Conservation (phyloP, 805 yeast species). For the Lipomyces oligophaga region DNA sequence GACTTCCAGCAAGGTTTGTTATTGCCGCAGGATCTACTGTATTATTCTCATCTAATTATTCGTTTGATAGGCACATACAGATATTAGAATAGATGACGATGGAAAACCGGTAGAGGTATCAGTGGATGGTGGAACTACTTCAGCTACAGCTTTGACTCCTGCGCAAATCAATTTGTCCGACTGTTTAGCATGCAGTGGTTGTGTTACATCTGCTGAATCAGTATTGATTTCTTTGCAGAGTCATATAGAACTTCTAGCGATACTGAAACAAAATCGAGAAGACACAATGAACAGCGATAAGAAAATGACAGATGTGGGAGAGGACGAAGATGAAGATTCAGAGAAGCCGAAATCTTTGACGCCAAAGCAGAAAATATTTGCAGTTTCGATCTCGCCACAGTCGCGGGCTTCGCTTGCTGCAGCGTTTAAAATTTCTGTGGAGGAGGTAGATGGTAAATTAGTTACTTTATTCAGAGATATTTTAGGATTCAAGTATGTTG, state of each 20-base stretch:
- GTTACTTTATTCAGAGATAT: conserved; percentile 53
- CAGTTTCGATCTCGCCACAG: conserved; percentile 81
- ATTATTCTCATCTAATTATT: neutral
- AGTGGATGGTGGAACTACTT: conserved; percentile 39
- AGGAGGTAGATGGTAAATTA: conserved; percentile 58
- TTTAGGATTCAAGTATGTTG: conserved; percentile 68
- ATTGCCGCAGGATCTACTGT: neutral
- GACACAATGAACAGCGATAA: neutral
- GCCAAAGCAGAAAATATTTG: conserved; percentile 47
- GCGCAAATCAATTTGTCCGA: conserved; percentile 89
- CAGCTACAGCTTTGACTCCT: conserved; percentile 47
- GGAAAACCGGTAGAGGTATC: conserved; percentile 70
- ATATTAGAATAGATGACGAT: conserved; percentile 55
- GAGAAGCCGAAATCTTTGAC: conserved; percentile 26
- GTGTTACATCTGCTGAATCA: conserved; percentile 97
- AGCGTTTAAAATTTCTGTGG: conserved; percentile 54
- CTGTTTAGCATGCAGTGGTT: conserved; percentile 95
- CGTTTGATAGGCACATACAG: conserved; percentile 33
- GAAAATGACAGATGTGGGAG: neutral
- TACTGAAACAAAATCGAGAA: conserved; percentile 7
- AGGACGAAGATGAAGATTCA: conserved; percentile 4
- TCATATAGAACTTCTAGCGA: conserved; percentile 62
- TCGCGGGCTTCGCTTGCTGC: conserved; percentile 75
- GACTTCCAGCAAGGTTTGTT: conserved; percentile 19
- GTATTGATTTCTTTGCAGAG: conserved; percentile 87